Evolutionary conservation across 78 protist species (phyloP).

Genomic region (Dictyostelium purpureum): DNA sequence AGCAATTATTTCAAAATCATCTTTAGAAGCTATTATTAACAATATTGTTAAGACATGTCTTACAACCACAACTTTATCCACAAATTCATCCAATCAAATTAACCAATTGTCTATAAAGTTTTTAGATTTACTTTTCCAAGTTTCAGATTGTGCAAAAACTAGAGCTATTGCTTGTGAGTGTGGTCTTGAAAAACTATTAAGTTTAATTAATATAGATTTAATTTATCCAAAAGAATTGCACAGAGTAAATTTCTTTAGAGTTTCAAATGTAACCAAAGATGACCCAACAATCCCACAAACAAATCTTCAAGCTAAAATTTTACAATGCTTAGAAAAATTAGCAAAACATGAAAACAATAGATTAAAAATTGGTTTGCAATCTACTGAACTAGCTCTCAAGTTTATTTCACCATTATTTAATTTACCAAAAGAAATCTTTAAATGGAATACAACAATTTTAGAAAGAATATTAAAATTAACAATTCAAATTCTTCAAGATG

Average conservation of each 20-base stretch:
- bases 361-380: slow-evolving; percentile 6
- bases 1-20: slow-evolving; percentile 14
- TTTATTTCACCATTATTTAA: slow-evolving; percentile 19
- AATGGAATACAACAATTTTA: slow-evolving; percentile 45
- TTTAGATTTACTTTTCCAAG: slow-evolving; percentile 50
- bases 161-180: slow-evolving; percentile 58
- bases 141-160: slow-evolving; percentile 75
- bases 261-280: neutral
- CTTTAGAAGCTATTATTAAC: slow-evolving; percentile 9
- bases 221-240: slow-evolving; percentile 43
- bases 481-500: slow-evolving; percentile 25
- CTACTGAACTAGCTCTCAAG: neutral
- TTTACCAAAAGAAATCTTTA: slow-evolving; percentile 37
- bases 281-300: neutral
- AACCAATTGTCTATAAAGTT: slow-evolving; percentile 27
- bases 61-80: neutral
- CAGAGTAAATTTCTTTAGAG: slow-evolving; percentile 16
- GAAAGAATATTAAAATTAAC: slow-evolving; percentile 37
- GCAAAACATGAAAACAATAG: slow-evolving; percentile 41
- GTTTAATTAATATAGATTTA: neutral
- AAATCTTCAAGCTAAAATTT: slow-evolving; percentile 7
- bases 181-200: slow-evolving; percentile 34
- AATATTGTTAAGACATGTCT: neutral
- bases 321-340: slow-evolving; percentile 51
- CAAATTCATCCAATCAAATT: too few relatives aligned